Percentiles rank a stretch among this genome's conserved stretches.
These are phyloP conservation scores for Fonsecaea monophora DNA, from an alignment of 2,329 filamentous ascomycete genomes.

Conservation along the genomic window DNA sequence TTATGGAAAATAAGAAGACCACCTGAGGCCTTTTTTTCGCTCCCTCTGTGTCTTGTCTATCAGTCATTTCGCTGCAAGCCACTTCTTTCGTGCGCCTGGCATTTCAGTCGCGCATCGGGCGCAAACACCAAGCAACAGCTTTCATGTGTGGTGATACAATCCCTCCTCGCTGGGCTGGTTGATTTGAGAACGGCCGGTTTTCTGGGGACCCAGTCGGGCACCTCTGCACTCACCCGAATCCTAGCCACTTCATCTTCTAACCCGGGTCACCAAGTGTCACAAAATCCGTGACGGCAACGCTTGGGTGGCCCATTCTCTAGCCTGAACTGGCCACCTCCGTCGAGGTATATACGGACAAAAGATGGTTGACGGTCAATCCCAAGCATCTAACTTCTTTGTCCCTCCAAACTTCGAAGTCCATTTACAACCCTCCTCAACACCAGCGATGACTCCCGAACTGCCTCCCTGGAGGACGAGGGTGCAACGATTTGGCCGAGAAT, in stretches of 20 bases:
- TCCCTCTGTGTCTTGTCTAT: background rate
- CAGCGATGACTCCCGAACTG: background rate
- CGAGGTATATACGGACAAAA: background rate
- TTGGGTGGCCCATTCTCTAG: background rate
- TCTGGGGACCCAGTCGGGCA: background rate
- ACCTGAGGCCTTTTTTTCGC: background rate
- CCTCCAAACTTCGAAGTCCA: slow-evolving; percentile 7
- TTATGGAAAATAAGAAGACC: background rate
- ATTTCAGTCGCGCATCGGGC: background rate
- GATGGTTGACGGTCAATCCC: background rate
- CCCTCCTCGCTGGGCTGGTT: background rate
- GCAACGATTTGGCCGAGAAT: slow-evolving; percentile 32
- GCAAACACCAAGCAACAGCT: background rate
- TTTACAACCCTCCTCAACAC: background rate
- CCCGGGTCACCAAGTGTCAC: background rate
- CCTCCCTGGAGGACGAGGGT: slow-evolving; percentile 16
- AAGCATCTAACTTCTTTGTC: background rate
- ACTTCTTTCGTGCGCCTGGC: background rate
- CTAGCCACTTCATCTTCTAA: background rate
- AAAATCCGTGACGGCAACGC: background rate
- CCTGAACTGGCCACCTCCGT: background rate
- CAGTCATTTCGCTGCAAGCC: background rate
- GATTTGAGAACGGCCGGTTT: background rate
- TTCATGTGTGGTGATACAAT: slow-evolving; percentile 5
- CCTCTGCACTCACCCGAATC: background rate